These are phyloP conservation scores for Mycocentrospora acerina DNA, from an alignment of 2,329 filamentous ascomycete species.

Conservation along the genomic window DNA sequence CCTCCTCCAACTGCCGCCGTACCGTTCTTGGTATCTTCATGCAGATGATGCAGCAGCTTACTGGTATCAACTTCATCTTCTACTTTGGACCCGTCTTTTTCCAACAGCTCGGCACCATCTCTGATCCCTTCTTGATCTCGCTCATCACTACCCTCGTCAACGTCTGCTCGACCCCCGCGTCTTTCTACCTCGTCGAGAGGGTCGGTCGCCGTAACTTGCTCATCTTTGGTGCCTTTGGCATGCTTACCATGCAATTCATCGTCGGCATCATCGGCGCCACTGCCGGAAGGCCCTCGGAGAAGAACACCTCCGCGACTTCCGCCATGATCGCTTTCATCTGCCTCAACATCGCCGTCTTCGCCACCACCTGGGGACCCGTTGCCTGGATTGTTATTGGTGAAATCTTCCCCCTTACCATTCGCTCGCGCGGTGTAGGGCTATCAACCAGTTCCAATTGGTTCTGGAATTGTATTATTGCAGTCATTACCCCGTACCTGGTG, in stretches of 20 bases:
- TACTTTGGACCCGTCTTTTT: conserved; percentile 77
- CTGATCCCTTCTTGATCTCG: conserved; percentile 78
- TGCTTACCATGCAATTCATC: conserved; percentile 85
- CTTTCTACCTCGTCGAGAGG: conserved; percentile 81
- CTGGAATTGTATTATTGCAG: conserved; percentile 73
- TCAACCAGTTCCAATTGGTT: conserved; percentile 72
- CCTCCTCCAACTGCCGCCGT: conserved; percentile 54
- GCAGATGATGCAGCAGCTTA: conserved; percentile 60
- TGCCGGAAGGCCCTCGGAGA: conserved; percentile 35
- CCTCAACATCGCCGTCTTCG: conserved; percentile 92
- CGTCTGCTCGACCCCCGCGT: conserved; percentile 79
- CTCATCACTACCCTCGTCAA: conserved; percentile 88
- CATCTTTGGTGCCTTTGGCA: conserved; percentile 74
- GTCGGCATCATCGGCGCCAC: conserved; percentile 66
- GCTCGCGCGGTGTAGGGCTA: conserved; percentile 75
- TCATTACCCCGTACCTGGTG: conserved; percentile 73
- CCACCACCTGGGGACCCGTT: conserved; percentile 81
- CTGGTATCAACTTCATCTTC: conserved; percentile 89
- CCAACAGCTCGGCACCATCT: conserved; percentile 68
- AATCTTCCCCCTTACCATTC: conserved; percentile 87
- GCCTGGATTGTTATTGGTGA: conserved; percentile 78
- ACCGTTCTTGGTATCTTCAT: conserved; percentile 51
- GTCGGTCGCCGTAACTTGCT: conserved; percentile 80
- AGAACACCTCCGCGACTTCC: conserved; percentile 19
- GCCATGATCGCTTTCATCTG: conserved; percentile 81